Percentiles rank a stretch among this genome's conserved stretches.
Evolutionary conservation across 108 stramenopile genomes (phyloP).

Genomic region (Nitzschia putrida): DNA sequence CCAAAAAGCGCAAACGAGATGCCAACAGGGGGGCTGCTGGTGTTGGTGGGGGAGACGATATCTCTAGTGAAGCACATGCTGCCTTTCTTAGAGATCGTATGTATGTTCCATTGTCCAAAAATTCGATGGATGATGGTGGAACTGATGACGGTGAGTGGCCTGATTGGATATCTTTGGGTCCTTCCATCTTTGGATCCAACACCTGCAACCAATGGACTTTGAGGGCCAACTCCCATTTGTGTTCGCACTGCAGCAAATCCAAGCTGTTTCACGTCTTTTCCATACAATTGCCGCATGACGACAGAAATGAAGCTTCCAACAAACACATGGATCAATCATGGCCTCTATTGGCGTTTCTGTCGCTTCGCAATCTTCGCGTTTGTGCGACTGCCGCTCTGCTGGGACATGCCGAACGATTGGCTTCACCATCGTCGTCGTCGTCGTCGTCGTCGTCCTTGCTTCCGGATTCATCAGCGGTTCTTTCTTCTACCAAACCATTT

Average conservation of each 20-base stretch:
- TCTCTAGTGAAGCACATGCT: no score
- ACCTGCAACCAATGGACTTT: background rate
- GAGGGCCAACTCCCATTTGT: background rate
- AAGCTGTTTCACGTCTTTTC: constrained; percentile 2
- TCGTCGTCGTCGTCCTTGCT: background rate
- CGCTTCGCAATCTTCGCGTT: constrained; percentile 12
- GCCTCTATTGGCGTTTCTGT: constrained; percentile 3
- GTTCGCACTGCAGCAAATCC: constrained; percentile 8
- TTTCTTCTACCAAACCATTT: constrained; percentile 8
- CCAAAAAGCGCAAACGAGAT: constrained; percentile 9
- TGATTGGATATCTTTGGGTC: constrained; percentile 2
- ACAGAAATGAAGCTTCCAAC: background rate
- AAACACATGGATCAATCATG: background rate
- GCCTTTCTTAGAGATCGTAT: background rate
- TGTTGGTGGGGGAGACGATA: background rate
- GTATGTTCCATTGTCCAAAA: no score
- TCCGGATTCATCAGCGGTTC: background rate
- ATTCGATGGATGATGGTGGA: no score
- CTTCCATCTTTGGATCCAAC: background rate
- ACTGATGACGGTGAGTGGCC: constrained; percentile 4
- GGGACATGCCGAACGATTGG: background rate
- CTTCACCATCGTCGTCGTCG: background rate
- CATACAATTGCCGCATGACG: background rate
- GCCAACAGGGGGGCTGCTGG: background rate
- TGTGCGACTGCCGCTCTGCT: constrained; percentile 1